Evolutionary conservation across 2,329 filamentous ascomycete genomes (phyloP), one percentile per base, ranked within the genome.

Genomic region (Fusarium napiforme): DNA sequence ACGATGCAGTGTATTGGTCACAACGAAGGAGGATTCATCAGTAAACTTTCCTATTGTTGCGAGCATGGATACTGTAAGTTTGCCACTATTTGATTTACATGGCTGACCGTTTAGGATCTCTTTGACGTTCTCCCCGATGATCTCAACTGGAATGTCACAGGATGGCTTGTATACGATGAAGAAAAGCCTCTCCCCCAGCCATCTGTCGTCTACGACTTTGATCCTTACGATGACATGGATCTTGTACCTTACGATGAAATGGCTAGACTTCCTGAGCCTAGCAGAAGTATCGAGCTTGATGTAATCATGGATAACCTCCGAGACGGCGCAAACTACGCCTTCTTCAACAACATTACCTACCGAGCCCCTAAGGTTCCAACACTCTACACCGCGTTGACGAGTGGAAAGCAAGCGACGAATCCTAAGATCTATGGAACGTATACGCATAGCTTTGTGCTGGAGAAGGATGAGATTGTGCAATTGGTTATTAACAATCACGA

Each of bases 291-390:
- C 42, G 87, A 87, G 47, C 85, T 96, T 6, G 85, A 89, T 69
- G 86, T 93, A 34, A 88, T 89, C 81, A 90, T 90, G 85, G 85
- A 88, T 73, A 89, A 90, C 57, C 85, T 92, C 6, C 84, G 84
- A 23, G 86, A 93, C 67, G 91, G 92, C 9, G 87, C 87, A 56
- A 86, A 86, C 78, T 86, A 86, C 64, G 91, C 90, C 68, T 91
- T 91, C 82, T 89, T 93, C 83, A 95, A 96, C 84, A 91, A 93
- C 81, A 89, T 94, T 71, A 94, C 93, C 36, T 97, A 95, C 80
- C 87, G 88, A 7, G 63, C 83, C 0, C 93, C 93, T 55, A 93
- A 93, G 79, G 94, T 97, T 0, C 95, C 94, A 0, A 91, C 92
- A 0, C 85, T 97, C 0, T 97, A 95, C 85, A 94, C 92, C 1